Evolutionary conservation across 768 basidiomycete genomes (phyloP).

Genomic region (Hydnomerulius pinastri): DNA sequence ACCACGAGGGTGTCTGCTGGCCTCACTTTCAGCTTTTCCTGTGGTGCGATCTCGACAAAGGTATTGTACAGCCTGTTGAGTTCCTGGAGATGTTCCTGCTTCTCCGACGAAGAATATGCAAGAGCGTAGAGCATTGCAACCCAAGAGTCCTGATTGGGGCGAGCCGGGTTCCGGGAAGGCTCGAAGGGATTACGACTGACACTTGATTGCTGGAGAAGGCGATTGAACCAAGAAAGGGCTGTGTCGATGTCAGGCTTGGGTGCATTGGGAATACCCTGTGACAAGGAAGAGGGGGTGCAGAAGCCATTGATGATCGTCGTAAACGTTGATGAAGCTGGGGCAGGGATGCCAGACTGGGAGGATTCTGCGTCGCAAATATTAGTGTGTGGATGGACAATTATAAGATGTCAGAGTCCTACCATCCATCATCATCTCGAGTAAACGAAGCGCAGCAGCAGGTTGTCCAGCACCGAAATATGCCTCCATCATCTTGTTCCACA

Average conservation of each 20-base stretch:
- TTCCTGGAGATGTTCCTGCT: slow-evolving; percentile 47
- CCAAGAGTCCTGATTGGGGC: slow-evolving; percentile 61
- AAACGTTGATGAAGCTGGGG: slow-evolving; percentile 64
- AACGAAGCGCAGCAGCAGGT: slow-evolving; percentile 60
- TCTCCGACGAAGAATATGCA: slow-evolving; percentile 33
- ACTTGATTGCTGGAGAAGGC: slow-evolving; percentile 50
- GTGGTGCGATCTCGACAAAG: slow-evolving; percentile 36
- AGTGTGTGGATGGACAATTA: neutral
- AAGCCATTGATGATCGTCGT: slow-evolving; percentile 67
- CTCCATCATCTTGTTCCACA: slow-evolving; percentile 79
- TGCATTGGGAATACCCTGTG: neutral
- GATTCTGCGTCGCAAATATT: slow-evolving; percentile 11
- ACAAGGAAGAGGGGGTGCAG: slow-evolving; percentile 42
- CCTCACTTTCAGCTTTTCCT: slow-evolving; percentile 38
- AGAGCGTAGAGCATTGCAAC: slow-evolving; percentile 58
- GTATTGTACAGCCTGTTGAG: slow-evolving; percentile 56
- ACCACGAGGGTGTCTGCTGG: slow-evolving; percentile 44
- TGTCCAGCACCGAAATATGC: slow-evolving; percentile 67
- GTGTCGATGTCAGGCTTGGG: slow-evolving; percentile 51
- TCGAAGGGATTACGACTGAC: slow-evolving; percentile 40
- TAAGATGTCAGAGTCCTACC: slow-evolving; percentile 19
- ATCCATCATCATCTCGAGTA: slow-evolving; percentile 74
- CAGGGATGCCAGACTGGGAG: slow-evolving; percentile 45
- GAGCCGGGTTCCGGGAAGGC: slow-evolving; percentile 43
- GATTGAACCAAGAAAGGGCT: slow-evolving; percentile 73